Base-by-base conservation (phyloP, 129 eudicot species). In the Pittosporum tobira region DNA sequence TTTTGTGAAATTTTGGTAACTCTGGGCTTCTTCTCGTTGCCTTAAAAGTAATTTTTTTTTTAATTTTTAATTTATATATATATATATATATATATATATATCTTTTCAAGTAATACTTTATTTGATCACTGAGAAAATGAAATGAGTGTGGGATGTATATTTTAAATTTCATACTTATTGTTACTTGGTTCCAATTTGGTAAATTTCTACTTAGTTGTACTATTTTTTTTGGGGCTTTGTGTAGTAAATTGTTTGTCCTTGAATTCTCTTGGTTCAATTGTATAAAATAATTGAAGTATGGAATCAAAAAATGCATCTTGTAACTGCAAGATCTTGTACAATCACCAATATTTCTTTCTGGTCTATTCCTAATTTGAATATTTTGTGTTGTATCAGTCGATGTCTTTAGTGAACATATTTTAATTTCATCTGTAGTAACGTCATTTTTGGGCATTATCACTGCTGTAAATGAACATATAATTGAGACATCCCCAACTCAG, bases 1-100 rank as follows among this genome's bases (percentile, higher is more conserved):
- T 91, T 81, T 81, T 91, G 94, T 91, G 88, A 77, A 78, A 72
- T 66, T 91, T 91, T 63, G 99, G 99, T 87, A 86, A 83, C 96
- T 70, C 62, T 78, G 76, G 53, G 45, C 74, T 73, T 81, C 81
- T 81, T 82, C 68, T 65, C 61, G 9, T 69, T 42, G 64, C 43
- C 71, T 61, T 59, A 55, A 29, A 42, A 68, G 36, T 29, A 62
- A 47, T 47, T 48, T 22, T 13, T 6, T n/a, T n/a, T n/a, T n/a
- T n/a, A n/a, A n/a, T n/a, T n/a, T n/a, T n/a, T n/a, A n/a, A n/a
- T n/a, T n/a, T n/a, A n/a, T n/a, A n/a, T n/a, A n/a, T n/a, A n/a
- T n/a, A n/a, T n/a, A n/a, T n/a, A n/a, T n/a, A n/a, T n/a, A n/a
- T n/a, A n/a, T n/a, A n/a, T n/a, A n/a, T 26, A 61, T 51, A 13